Percentiles rank a stretch among this genome's conserved stretches.
phyloP scores from a whole-genome alignment of 2,329 filamentous ascomycete species.

The Fusarium secorum region DNA sequence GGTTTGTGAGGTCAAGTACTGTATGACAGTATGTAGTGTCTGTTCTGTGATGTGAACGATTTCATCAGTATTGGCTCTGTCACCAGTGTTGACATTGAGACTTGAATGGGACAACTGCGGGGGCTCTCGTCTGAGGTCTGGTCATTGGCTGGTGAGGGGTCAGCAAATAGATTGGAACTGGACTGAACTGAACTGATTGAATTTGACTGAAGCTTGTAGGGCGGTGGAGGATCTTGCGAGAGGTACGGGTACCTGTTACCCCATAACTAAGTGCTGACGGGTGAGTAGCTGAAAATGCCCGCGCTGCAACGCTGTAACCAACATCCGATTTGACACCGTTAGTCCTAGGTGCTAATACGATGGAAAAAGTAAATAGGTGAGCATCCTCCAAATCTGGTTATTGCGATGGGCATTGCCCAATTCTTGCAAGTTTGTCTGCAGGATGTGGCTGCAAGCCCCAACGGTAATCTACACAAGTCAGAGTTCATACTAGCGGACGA shows the following conservation, averaged over 20 bases:
- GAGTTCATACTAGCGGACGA: neutral
- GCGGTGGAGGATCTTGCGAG: neutral
- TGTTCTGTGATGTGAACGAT: conserved; percentile 2
- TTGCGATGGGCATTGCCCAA: neutral
- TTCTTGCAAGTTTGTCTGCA: neutral
- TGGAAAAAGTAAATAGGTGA: neutral
- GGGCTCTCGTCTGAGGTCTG: neutral
- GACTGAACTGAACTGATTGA: too few relatives aligned
- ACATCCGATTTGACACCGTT: conserved; percentile 12
- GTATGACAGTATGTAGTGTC: neutral
- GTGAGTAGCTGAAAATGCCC: conserved; percentile 16
- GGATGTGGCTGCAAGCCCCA: neutral
- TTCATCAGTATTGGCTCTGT: neutral
- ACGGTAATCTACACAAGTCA: neutral
- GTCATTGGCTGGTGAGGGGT: conserved; percentile 10
- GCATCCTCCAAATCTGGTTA: neutral
- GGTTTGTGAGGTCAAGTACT: conserved; percentile 9
- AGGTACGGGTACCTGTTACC: neutral
- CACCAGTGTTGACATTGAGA: neutral
- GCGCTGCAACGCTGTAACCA: conserved; percentile 23
- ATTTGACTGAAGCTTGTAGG: too few relatives aligned
- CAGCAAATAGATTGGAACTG: too few relatives aligned
- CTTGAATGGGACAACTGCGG: neutral
- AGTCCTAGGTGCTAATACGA: conserved; percentile 4
- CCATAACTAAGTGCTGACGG: conserved; percentile 19